Base-by-base conservation (phyloP, 805 yeast genomes). In the Starmerella asiatica region DNA sequence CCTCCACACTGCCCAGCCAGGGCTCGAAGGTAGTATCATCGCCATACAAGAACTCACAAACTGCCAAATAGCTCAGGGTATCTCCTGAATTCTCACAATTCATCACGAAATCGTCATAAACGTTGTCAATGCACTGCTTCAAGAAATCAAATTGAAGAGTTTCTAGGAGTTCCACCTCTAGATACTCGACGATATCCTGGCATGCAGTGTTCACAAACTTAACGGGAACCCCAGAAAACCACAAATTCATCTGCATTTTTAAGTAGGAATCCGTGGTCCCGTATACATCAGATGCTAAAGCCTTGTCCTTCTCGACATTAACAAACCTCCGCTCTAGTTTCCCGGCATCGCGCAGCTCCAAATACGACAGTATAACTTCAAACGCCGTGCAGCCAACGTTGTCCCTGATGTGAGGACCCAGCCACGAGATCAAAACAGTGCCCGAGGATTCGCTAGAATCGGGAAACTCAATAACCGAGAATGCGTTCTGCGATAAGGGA, bases 381-480 rank as follows among this genome's bases (percentile, higher is more conserved):
- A 84, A 57, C 0, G 95, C 96, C 30, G 76, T 65, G 54, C 73
- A 75, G 5, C 62, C 62, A 17, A 75, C 54, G 12, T 64, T 55
- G 31, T 78, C 72, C 8, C 59, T 54, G 29, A 69, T 70, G 12
- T 65, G 61, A 7, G 94, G 93, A 6, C 96, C 96, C 36, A 82
- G 67, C 88, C 94, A 86, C 3, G 80, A 64, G 20, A 91, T 59
- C 15, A 69, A 53, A 1, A 83, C 53, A 51, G 82, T 91, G 28
- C 94, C 93, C 58, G 76, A 71, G 11, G 80, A 67, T 59, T 85
- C 96, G 54, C 84, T 94, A 42, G 73, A 69, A 52, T 91, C 97
- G 2, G 97, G 94, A 53, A 91, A 91, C 43, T 75, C 77, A 20
- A 85, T 70, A 3, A 63, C 66, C 29, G 70, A 66, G 11, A 69